Base-by-base conservation (phyloP, 257 asterid genomes). In the Solanum pennellii region DNA sequence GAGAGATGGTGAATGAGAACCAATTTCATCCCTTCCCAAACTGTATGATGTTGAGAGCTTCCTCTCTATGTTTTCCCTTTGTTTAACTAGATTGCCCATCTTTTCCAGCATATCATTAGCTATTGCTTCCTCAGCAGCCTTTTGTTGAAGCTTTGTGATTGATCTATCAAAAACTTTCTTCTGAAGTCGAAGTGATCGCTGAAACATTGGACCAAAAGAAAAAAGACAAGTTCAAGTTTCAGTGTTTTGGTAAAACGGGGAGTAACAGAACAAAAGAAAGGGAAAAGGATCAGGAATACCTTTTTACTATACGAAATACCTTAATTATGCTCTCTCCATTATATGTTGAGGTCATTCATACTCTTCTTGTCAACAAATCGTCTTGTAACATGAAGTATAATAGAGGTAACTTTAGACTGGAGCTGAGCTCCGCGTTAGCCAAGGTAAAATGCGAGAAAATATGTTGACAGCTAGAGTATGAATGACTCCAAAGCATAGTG, bases 1-100 rank as follows among this genome's bases (percentile, higher is more conserved):
- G 52, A 95, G 86, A 35, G 95, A 89, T 42, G 88, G 92, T 42
- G 93, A 37, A 23, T 76, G 88, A 29, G 89, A 56, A 35, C 77
- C 87, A 85, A 87, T 91, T 39, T 91, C 87, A 37, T 97, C 99
- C 66, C 96, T 90, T 74, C 98, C 98, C 76, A 97, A 90, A 90
- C 99, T 96, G 85, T 97, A 96, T 4, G 95, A 90, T 5, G 98
- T 94, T 12, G 96, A 93, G 90, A 97, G 99, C 93, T 93, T 97
- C 89, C 95, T 92, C 88, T 88, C 87, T 77, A 96, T 89, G 85
- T 85, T 86, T 88, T 95, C 97, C 88, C 98, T 93, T 90, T 92
- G 93, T 87, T 88, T 95, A 49, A 94, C 97, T 89, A 93, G 87
- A 88, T 89, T 87, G 29, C 95, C 89, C 83, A 94, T 90, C 85